Evolutionary conservation across 768 basidiomycete genomes (phyloP), one percentile per base, ranked within the genome.

Genomic region (Pseudohyphozyma bogoriensis): DNA sequence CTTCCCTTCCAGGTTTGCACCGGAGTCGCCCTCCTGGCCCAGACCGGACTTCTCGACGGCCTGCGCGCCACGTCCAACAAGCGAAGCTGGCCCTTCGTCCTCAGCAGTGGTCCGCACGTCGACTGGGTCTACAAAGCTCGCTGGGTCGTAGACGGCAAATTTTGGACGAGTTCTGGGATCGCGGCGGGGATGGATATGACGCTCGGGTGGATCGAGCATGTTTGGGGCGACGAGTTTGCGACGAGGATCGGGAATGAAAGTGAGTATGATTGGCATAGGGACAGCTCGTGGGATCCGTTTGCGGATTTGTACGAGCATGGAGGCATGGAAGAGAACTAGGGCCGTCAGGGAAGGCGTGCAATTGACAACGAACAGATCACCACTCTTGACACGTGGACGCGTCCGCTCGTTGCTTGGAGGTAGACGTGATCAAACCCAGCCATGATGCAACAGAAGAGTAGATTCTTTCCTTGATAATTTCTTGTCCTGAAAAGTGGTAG

Each of bases 1-100:
- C 56, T 67, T n/a, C 42, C 61, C 36, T 58, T 59, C 35, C n/a
- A n/a, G n/a, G 54, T 68, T 47, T 68, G 67, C 55, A 66, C 65
- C 11, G 67, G 62, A 31, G 59, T 58, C 28, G 58, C 40, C 15
- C n/a, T 68, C 24, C 44, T 66, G 32, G 65, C 59, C n/a, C 53
- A 47, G 26, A 39, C 59, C 16, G 65, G 65, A 6, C 22, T 67
- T 11, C 35, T 67, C 18, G 65, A 67, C 35, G 58, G 63, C 50
- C 39, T 40, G 24, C 31, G 49, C 18, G 65, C 65, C 20, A 67
- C 65, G 4, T 31, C 37, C 16, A 67, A 67, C 42, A 67, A 63
- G 55, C 35, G 29, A 3, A 22, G 28, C 1, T 67, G 59, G 42
- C 26, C 35, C 16, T 64, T 54, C 54, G 58, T 63, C 26, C 55